Percentiles rank a stretch among this genome's conserved stretches.
These are phyloP conservation scores for Fusarium anthophilum DNA, from an alignment of 2,329 filamentous ascomycete species.

Conservation along the genomic window DNA sequence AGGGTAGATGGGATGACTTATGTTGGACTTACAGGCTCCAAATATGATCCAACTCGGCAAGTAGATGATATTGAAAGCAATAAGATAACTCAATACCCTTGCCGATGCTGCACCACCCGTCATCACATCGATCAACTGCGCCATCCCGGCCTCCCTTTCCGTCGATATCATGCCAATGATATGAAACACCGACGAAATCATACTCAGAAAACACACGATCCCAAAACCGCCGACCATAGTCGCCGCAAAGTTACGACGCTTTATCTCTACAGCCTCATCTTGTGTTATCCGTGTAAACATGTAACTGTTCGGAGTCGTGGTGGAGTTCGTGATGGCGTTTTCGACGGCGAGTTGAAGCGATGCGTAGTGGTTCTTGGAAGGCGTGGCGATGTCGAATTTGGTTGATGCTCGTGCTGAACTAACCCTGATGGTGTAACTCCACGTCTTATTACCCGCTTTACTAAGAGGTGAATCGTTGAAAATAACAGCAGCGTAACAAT, in stretches of 20 bases:
- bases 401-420: not conserved
- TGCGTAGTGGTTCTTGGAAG: not conserved
- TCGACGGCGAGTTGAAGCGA: not conserved
- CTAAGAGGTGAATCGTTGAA: not conserved
- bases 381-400: not conserved
- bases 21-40: not conserved
- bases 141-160: conserved; percentile 83
- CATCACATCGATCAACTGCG: conserved; percentile 85
- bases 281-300: not conserved
- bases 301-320: not conserved
- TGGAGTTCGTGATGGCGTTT: not conserved
- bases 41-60: conserved; percentile 74
- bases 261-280: not conserved
- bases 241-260: not conserved
- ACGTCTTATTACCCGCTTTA: not conserved
- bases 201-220: not conserved
- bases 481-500: conserved; percentile 1
- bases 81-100: conserved; percentile 75
- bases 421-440: not conserved
- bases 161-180: conserved; percentile 74
- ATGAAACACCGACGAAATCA: conserved; percentile 4
- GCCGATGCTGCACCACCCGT: conserved; percentile 75
- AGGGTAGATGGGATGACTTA: accelerated
- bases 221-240: not conserved
- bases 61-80: conserved; percentile 79